Base-by-base conservation (phyloP, 2,329 filamentous ascomycete species). In the Cercospora citrullina region DNA sequence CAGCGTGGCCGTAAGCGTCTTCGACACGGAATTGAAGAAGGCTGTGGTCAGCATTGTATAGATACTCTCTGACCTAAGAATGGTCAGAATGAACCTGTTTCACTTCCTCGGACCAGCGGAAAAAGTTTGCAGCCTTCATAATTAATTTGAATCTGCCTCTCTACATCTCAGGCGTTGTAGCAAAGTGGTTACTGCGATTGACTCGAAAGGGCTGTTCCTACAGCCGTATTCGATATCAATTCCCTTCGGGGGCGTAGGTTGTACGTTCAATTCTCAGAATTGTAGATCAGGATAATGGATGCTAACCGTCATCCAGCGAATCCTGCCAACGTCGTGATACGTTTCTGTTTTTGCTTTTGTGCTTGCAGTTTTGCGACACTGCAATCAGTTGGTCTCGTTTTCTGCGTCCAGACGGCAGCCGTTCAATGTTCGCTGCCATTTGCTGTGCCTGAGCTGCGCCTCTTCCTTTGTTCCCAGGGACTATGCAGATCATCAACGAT, bases 161-260 rank as follows among this genome's bases (percentile, higher is more conserved):
- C 2, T 14, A 39, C 14, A 39, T 39, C 48, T 28, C 18, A 53
- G 48, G 48, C 48, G 48, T 53, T 53, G 48, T 53, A 53, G 48
- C 48, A 53, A 53, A 53, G 48, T 53, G 48, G 48, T 53, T 53
- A 53, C 48, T 53, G 48, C 48, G 48, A 53, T 53, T 53, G 48
- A 53, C 48, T 53, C 48, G 48, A 53, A 53, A 53, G 48, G 48
- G 48, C 48, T 53, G 14, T 53, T 26, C 3, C 23, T 53, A 26
- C 36, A n/a, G 48, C 14, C 48, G 48, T 53, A 53, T 53, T 28
- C 48, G 48, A 53, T 28, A 53, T 53, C 48, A 53, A 53, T 53
- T 53, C 48, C 48, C 48, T 53, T 53, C 48, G 48, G 48, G 48
- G 48, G 48, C 48, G 48, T 53, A 53, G 48, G 48, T 53, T 53